These are phyloP conservation scores for Lactifluus hygrophoroides DNA, from an alignment of 768 basidiomycete genomes.

Conservation along the genomic window DNA sequence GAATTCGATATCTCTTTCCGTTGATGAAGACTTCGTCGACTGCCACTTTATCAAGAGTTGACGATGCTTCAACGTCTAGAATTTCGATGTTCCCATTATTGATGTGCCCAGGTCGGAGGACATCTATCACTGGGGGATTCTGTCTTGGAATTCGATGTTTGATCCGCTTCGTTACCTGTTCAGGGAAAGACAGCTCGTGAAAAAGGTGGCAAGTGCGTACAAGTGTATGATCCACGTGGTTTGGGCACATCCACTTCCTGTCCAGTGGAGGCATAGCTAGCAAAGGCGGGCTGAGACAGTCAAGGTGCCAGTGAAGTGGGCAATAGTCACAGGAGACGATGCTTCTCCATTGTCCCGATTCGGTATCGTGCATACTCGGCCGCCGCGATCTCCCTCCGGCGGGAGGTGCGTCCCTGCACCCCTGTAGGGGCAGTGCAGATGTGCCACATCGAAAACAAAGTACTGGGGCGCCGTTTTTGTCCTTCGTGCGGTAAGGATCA, in stretches of 20 bases:
- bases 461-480: slow-evolving; percentile 75
- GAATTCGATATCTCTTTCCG: slow-evolving; percentile 84
- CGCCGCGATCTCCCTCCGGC: slow-evolving; percentile 47
- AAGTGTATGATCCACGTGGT: slow-evolving; percentile 81
- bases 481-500: slow-evolving; percentile 79
- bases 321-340: slow-evolving; percentile 97
- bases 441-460: slow-evolving; percentile 86
- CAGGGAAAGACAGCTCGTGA: slow-evolving; percentile 10
- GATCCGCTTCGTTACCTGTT: slow-evolving; percentile 44
- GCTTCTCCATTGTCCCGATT: slow-evolving; percentile 50
- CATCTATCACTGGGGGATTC: slow-evolving; percentile 56
- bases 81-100: slow-evolving; percentile 95
- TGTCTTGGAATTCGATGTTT: slow-evolving; percentile 76
- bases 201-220: slow-evolving; percentile 39
- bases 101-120: slow-evolving; percentile 59
- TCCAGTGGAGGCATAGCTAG: slow-evolving; percentile 75
- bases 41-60: slow-evolving; percentile 39
- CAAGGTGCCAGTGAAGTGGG: slow-evolving; percentile 90
- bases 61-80: slow-evolving; percentile 53
- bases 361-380: slow-evolving; percentile 32
- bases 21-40: slow-evolving; percentile 84
- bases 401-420: slow-evolving; percentile 42
- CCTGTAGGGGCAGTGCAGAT: slow-evolving; percentile 56
- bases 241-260: slow-evolving; percentile 99
- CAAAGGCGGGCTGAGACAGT: slow-evolving; percentile 90